A percentile compares a stretch with the other conserved stretches of the same genome.
Evolutionary conservation across 2,329 filamentous ascomycete genomes (phyloP).

Genomic region (Aurifilum marmelostoma): DNA sequence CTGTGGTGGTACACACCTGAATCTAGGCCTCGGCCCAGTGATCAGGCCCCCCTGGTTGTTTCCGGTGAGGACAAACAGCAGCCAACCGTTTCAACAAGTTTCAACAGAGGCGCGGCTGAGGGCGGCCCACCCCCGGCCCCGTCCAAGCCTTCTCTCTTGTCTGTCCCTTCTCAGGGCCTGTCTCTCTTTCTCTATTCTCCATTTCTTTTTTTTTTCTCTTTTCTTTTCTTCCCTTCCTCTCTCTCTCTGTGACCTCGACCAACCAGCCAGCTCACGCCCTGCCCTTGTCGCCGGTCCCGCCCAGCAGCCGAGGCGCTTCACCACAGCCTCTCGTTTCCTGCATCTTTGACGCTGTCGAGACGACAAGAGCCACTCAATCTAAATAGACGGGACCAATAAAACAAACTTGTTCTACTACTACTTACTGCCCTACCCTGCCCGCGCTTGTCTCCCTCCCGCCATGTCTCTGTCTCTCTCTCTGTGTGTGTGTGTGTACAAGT

Average conservation of each 20-base stretch:
- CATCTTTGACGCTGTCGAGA: constrained; percentile 30
- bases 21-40: background rate
- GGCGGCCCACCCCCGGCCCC: too few species aligned
- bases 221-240: too few species aligned
- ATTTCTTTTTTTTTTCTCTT: too few species aligned
- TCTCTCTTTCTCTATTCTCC: too few species aligned
- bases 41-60: constrained; percentile 20
- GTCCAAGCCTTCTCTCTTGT: too few species aligned
- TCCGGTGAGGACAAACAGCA: constrained; percentile 24
- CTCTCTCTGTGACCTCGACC: too few species aligned
- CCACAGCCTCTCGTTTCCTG: constrained; percentile 30
- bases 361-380: constrained; percentile 19
- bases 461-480: background rate
- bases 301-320: constrained; percentile 19
- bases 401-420: too few species aligned
- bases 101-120: constrained; percentile 12
- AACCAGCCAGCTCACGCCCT: too few species aligned
- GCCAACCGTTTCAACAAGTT: constrained; percentile 22
- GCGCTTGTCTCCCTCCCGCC: background rate
- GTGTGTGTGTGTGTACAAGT: too few species aligned
- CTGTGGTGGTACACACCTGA: background rate
- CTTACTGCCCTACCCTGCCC: too few species aligned
- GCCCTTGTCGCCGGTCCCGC: background rate
- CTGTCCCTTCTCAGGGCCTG: too few species aligned
- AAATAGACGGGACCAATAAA: too few species aligned